Base-by-base conservation (phyloP, 2,329 filamentous ascomycete genomes). In the Apiospora pterosperma region DNA sequence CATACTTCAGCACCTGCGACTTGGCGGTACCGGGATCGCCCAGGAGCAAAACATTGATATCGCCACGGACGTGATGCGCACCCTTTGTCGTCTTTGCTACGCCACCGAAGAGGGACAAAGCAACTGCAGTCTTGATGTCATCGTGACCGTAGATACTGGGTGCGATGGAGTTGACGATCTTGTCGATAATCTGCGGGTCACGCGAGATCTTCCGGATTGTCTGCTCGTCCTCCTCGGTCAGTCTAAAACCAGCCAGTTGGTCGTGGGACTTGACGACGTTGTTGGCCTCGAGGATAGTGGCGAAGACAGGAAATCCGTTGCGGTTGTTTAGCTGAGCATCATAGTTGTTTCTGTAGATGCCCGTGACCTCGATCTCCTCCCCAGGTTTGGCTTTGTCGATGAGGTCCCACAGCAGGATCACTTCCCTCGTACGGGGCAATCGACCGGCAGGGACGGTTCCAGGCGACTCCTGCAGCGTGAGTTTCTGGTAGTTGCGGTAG, bases 1-100 rank as follows among this genome's bases (percentile, higher is more conserved):
- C 91, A 75, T 97, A 99, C 78, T 99, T 99, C 67, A 99, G 86
- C 16, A 98, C 89, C 77, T 99, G 96, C 0, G 96, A 99, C 78
- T 99, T 99, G 72, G 96, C 96, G 1, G 96, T 99, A 82, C 96
- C 96, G 0, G 96, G 96, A 73, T 99, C 96, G 81, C 96, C 96
- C 12, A 99, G 90, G 1, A 99, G 88, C 6, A 99, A 85, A 4
- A 99, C 92, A 75, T 99, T 99, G 84, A 99, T 99, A 77, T 99
- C 96, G 68, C 96, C 96, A 82, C 96, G 91, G 67, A 99, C 93
- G 36, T 91, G 89, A 79, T 97, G 95, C 67, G 90, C 90, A 66
- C 95, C 96, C 74, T 90, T 91, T n/a, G 93, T 91, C 64, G 88
- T 88, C 80, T 99, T 99, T 73, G 92, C 91, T 25, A 98, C 94